These are phyloP conservation scores for Talaromyces atroroseus DNA, from an alignment of 2,329 filamentous ascomycete genomes.

Conservation along the genomic window DNA sequence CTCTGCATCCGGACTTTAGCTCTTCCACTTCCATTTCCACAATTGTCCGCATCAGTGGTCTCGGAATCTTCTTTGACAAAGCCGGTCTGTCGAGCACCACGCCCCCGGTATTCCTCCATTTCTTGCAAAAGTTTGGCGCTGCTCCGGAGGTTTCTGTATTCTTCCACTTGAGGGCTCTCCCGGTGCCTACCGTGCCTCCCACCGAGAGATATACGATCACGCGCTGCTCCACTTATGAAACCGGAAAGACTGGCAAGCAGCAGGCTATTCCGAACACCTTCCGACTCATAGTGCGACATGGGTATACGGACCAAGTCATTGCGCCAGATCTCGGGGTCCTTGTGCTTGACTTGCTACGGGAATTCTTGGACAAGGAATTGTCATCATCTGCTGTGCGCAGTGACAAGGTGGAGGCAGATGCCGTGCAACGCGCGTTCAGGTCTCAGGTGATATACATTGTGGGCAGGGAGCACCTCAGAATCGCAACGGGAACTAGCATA, in stretches of 20 bases:
- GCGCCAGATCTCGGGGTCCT: constrained; percentile 57
- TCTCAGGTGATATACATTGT: constrained; percentile 48
- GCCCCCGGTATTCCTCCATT: constrained; percentile 66
- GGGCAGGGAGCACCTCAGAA: constrained; percentile 36
- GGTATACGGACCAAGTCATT: constrained; percentile 67
- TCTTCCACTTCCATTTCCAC: constrained; percentile 16
- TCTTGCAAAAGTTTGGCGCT: constrained; percentile 64
- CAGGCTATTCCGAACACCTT: constrained; percentile 58
- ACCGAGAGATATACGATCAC: constrained; percentile 43
- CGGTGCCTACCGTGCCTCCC: constrained; percentile 51
- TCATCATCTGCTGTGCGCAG: constrained; percentile 3
- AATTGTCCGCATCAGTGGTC: constrained; percentile 50
- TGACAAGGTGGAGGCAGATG: constrained; percentile 19
- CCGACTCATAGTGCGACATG: constrained; percentile 63
- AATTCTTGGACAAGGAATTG: constrained; percentile 40
- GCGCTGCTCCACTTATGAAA: constrained; percentile 18
- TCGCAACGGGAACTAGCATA: constrained; percentile 25
- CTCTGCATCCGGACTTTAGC: constrained; percentile 33
- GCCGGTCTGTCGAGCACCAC: constrained; percentile 53
- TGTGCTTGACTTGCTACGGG: constrained; percentile 55
- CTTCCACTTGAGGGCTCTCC: constrained; percentile 64
- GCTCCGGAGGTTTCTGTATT: constrained; percentile 66
- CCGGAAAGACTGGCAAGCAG: constrained; percentile 21
- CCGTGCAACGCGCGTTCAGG: constrained; percentile 40
- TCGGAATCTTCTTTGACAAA: constrained; percentile 76